Conservation (phyloP, 768 basidiomycete species). For the Mycena venus region DNA sequence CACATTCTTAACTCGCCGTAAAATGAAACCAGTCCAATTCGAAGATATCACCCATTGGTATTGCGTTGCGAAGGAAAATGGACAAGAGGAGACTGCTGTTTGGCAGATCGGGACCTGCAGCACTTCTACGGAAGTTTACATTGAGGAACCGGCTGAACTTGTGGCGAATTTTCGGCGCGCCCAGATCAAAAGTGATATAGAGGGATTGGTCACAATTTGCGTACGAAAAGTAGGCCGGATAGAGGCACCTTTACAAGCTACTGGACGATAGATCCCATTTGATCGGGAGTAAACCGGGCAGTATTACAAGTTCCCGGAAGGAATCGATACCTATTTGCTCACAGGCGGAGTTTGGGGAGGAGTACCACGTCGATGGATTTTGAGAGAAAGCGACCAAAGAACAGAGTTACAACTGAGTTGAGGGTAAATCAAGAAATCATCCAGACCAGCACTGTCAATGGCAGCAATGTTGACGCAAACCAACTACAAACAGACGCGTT, state of each 20-base stretch:
- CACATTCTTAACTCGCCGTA: constrained; percentile 8
- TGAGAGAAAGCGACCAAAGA: not conserved
- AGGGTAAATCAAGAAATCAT: not conserved
- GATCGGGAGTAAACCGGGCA: not conserved
- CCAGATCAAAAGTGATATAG: constrained; percentile 3
- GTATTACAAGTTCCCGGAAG: not conserved
- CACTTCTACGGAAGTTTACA: not conserved
- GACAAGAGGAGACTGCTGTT: not conserved
- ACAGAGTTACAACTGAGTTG: not conserved
- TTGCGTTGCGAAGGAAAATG: not conserved
- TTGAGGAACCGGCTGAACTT: not conserved
- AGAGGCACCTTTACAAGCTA: not conserved
- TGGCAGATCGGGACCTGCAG: not conserved
- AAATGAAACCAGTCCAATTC: not conserved
- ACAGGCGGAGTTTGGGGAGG: too few relatives aligned
- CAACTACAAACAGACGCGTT: not conserved
- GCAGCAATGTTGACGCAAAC: not conserved
- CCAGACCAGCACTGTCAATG: not conserved
- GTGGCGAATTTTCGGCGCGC: constrained; percentile 1
- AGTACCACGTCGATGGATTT: too few relatives aligned
- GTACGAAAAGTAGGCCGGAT: not conserved
- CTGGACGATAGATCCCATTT: not conserved
- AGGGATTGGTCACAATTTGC: not conserved
- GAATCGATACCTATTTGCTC: not conserved
- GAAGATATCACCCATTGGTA: not conserved